Percentiles rank a stretch among this genome's conserved stretches.
Evolutionary conservation across 768 basidiomycete species (phyloP).

Genomic region (Albatrellus ellisii): DNA sequence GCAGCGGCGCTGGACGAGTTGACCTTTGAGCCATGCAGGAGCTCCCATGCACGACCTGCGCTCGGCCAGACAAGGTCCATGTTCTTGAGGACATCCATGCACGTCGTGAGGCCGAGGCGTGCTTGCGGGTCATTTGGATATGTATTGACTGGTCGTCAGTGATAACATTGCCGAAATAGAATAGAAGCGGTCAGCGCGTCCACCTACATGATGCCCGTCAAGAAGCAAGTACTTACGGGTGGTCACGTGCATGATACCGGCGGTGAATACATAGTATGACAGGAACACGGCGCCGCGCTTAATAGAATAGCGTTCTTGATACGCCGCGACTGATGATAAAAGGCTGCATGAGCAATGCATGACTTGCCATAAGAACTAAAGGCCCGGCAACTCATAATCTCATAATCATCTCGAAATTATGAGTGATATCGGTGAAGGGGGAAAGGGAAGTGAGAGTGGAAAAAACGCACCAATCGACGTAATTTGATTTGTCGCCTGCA

Average conservation of each 20-base stretch:
- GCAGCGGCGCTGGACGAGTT: constrained; percentile 12
- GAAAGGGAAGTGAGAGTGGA: not conserved
- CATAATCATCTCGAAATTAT: not conserved
- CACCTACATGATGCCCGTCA: no score
- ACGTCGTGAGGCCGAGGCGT: constrained; percentile 44
- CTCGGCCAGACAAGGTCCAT: constrained; percentile 70
- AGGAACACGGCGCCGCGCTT: constrained; percentile 54
- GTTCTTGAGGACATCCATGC: constrained; percentile 48
- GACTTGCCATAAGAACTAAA: no score
- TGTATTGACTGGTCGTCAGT: constrained; percentile 33
- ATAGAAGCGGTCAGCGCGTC: no score
- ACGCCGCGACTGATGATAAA: constrained; percentile 29
- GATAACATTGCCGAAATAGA: constrained; percentile 4
- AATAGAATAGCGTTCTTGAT: constrained; percentile 49
- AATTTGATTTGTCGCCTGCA: constrained; percentile 68
- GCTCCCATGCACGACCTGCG: constrained; percentile 59
- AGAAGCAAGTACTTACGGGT: constrained; percentile 34
- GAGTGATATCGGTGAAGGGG: not conserved
- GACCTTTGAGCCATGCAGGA: constrained; percentile 51
- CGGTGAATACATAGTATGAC: constrained; percentile 71
- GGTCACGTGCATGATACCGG: constrained; percentile 68
- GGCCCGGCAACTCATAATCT: no score
- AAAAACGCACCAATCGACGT: constrained; percentile 42
- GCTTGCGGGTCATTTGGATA: constrained; percentile 62
- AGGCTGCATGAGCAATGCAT: no score